These are phyloP conservation scores for Periconia macrospinosa DNA, from an alignment of 2,329 filamentous ascomycete species.

Conservation along the genomic window DNA sequence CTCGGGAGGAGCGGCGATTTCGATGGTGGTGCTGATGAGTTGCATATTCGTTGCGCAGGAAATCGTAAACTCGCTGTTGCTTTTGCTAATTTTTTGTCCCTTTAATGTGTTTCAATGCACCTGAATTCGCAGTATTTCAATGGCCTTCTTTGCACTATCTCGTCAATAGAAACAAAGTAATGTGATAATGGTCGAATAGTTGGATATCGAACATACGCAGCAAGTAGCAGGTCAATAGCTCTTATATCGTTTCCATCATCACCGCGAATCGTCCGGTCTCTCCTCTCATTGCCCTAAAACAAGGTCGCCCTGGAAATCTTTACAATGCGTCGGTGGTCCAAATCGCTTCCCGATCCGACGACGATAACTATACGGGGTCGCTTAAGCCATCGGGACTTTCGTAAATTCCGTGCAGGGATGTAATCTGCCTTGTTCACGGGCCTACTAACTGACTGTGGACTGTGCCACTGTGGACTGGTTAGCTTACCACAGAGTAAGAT, in stretches of 20 bases:
- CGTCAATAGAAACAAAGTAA: background rate
- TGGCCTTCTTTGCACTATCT: background rate
- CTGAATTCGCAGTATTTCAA: background rate
- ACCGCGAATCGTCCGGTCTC: background rate
- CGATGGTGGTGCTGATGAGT: background rate
- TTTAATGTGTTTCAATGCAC: background rate
- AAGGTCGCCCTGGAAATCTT: background rate
- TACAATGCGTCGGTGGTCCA: background rate
- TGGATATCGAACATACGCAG: background rate
- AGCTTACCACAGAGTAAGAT: too few species aligned
- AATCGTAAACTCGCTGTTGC: background rate
- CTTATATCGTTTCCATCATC: background rate
- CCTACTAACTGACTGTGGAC: too few species aligned
- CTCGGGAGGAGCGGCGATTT: background rate
- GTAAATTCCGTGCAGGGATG: too few species aligned
- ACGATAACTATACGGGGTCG: too few species aligned
- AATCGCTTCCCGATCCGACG: background rate
- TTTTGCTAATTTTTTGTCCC: too few species aligned
- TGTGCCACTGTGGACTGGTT: too few species aligned
- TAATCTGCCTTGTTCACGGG: too few species aligned
- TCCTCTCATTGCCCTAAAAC: background rate
- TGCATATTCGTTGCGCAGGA: background rate
- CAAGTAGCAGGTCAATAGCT: background rate
- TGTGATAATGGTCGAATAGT: background rate
- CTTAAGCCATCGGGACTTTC: too few species aligned